Evolutionary conservation across 805 yeast species (phyloP), one percentile per base, ranked within the genome.

Genomic region (Kurtzmaniella fragi): DNA sequence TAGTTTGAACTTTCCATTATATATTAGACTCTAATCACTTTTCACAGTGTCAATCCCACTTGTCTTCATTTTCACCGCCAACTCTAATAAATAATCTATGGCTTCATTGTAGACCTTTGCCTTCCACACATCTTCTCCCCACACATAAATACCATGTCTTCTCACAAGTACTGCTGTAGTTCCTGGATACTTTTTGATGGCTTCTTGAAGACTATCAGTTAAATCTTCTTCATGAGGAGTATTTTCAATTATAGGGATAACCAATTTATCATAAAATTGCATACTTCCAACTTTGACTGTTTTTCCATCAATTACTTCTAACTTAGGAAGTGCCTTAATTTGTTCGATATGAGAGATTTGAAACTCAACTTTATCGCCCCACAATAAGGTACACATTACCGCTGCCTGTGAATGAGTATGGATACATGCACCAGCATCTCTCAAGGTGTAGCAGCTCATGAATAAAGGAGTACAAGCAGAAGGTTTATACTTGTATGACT

Each of bases 81-180:
- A 61, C 46, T 86, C 96, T 52, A 91, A 67, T 45, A 91, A 63
- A 56, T 90, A 91, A 54, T 91, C 97, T 43, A 91, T 78, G 13
- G 96, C 95, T 61, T 91, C 98, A 56, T 89, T 89, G 58, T 84
- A 84, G 11, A 91, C 76, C 62, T 91, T 91, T 35, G 97, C 96
- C 62, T 90, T 88, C 85, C 95, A 84, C 10, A 87, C 85, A 17
- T 75, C 78, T 50, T 83, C 87, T 17, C 97, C 97, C 97, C 97
- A 91, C n/a, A 89, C 96, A 56, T 82, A 91, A 33, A 91, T 82
- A 1, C 98, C 98, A 55, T 91, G 98, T 53, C 96, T 73, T 60
- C 95, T 77, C 5, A 91, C 97, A 38, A 91, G 67, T 1, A 91
- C 88, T 0, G 97, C 97, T 2, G 89, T 77, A 3, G 95, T 66